These are phyloP conservation scores for Oryza longistaminata DNA, from an alignment of 176 grass and related monocot genomes.

Conservation along the genomic window DNA sequence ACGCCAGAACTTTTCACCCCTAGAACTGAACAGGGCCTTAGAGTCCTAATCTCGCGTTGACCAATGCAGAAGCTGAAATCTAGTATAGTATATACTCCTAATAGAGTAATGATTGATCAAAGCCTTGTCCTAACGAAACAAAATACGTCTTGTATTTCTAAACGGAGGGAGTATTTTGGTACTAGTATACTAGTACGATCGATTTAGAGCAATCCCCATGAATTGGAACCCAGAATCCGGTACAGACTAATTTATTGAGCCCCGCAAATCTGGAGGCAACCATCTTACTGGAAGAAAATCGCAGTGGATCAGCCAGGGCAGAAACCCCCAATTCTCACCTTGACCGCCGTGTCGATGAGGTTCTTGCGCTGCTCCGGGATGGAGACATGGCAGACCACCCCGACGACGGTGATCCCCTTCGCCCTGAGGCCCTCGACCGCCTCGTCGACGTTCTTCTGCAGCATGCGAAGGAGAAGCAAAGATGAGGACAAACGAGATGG, in stretches of 20 bases:
- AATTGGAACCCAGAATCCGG: neutral
- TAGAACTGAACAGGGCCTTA: no score
- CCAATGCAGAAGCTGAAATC: neutral
- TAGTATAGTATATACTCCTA: neutral
- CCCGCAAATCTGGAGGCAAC: neutral
- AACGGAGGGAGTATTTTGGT: neutral
- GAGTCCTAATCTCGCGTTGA: neutral
- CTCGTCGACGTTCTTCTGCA: slow-evolving; percentile 92
- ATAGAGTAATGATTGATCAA: no score
- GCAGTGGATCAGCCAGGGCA: neutral
- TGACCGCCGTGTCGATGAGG: slow-evolving; percentile 71
- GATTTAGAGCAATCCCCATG: neutral
- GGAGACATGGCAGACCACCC: slow-evolving; percentile 86
- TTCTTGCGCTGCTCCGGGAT: slow-evolving; percentile 71
- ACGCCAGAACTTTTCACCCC: no score
- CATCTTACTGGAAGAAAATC: neutral
- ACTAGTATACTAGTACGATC: neutral
- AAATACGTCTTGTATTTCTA: no score
- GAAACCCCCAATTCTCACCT: slow-evolving; percentile 41
- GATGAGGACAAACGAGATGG: neutral
- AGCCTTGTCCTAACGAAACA: no score
- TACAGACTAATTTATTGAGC: neutral
- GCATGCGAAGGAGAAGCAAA: neutral
- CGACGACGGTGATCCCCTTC: slow-evolving; percentile 68
- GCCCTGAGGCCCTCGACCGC: slow-evolving; percentile 63